A percentile compares a stretch with the other conserved stretches of the same genome.
phyloP scores from a whole-genome alignment of 1,284 basidiomycete species.

The Ganoderma leucocontextum region DNA sequence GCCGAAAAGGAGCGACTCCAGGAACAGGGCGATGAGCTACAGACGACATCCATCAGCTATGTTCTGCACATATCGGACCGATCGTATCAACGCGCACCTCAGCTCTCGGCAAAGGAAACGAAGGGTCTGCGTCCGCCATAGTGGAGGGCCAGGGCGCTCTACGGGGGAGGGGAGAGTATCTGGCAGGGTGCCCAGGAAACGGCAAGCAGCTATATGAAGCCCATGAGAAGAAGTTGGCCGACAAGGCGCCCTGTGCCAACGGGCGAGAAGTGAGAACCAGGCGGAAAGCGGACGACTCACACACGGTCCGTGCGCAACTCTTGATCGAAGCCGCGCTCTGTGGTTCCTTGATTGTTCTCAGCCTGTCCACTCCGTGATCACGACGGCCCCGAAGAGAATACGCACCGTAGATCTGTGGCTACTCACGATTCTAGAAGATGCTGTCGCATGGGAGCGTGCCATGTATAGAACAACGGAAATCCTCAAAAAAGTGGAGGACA shows the following conservation, averaged over 20 bases:
- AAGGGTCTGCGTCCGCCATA: slow-evolving; percentile 12
- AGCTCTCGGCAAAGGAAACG: slow-evolving; percentile 17
- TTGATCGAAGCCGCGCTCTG: slow-evolving; percentile 12
- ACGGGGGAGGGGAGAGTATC: slow-evolving; percentile 4
- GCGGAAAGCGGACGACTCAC: neutral
- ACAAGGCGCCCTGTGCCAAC: slow-evolving; percentile 1
- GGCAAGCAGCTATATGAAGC: slow-evolving; percentile 9
- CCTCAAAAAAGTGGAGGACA: neutral
- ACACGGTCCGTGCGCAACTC: slow-evolving; percentile 8
- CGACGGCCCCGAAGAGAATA: slow-evolving; percentile 5
- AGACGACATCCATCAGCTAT: neutral
- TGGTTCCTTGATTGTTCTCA: slow-evolving; percentile 8
- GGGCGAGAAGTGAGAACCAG: slow-evolving; percentile 2
- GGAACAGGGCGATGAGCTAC: slow-evolving; percentile 23
- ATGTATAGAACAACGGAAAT: neutral
- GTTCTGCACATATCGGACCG: no score
- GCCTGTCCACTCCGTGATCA: no score
- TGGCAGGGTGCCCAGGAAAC: slow-evolving; percentile 3
- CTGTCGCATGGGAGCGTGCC: neutral
- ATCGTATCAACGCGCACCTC: slow-evolving; percentile 7
- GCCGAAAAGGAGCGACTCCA: slow-evolving; percentile 26
- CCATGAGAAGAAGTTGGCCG: slow-evolving; percentile 9
- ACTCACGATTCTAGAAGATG: neutral
- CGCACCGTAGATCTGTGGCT: slow-evolving; percentile 2
- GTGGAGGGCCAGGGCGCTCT: slow-evolving; percentile 8